Base-by-base conservation (phyloP, 768 basidiomycete species). In the Mrakia gelida region DNA sequence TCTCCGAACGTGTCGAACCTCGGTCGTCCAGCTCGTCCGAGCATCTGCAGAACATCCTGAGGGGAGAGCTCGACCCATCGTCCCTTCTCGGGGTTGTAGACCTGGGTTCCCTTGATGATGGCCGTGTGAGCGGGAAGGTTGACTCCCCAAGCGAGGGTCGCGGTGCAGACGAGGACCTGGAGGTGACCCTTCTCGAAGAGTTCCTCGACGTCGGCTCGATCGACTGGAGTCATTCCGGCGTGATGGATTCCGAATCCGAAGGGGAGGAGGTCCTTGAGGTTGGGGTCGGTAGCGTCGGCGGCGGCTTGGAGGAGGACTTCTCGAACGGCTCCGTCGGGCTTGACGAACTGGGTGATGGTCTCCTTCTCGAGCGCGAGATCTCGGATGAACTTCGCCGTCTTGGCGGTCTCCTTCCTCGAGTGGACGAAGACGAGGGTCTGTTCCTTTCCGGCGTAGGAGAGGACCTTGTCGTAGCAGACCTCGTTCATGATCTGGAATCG, bases 81-180 rank as follows among this genome's bases (percentile, higher is more conserved):
- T 28, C 97, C 97, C 85, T 98, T 97, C 85, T 97, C 95, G 0
- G 97, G 97, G 84, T 97, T 98, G 86, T 98, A 99, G 79, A 98
- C 95, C 85, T 98, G 95, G 0, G 97, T 98, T n/a, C 97, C 97
- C 84, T 98, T 99, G 88, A 99, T 98, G 86, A 98, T 94, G 85
- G 98, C 96, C 11, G 94, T 92, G 80, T 98, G 97, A 0, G 95
- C 96, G 4, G 97, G 97, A 0, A 98, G 86, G 83, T 99, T 99
- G 85, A 99, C 96, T 86, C 96, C 97, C 97, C 97, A 99, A 0
- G 97, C 97, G 54, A 99, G 90, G 2, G 96, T 98, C 7, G 97
- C 97, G 0, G 97, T 99, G 83, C 94, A 97, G 63, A 97, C 94
- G 34, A 99, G 87, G 0, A 98, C 95, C 83, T 96, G 95, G 43